Evolutionary conservation across 2,329 filamentous ascomycete genomes (phyloP).

Genomic region (Cladophialophora carrionii): DNA sequence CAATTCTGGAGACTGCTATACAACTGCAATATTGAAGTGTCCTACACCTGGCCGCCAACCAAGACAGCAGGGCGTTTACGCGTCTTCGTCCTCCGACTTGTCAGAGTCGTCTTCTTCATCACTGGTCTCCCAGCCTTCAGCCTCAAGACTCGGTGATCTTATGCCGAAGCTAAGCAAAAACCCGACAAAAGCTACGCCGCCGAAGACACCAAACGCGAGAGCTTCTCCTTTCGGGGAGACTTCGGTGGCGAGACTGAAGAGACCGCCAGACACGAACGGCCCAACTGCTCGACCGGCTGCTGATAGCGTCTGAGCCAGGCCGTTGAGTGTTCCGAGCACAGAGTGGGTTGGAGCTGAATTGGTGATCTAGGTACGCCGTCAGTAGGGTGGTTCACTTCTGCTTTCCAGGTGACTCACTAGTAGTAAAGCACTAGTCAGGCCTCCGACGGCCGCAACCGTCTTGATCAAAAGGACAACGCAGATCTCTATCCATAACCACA

Average conservation of each 20-base stretch:
- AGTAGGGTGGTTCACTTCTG: background rate
- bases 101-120: conserved; percentile 39
- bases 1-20: conserved; percentile 22
- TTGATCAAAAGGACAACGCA: conserved; percentile 80
- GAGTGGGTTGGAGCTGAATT: conserved; percentile 87
- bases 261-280: conserved; percentile 80
- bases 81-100: conserved; percentile 54
- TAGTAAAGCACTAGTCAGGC: conserved; percentile 83
- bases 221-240: conserved; percentile 80
- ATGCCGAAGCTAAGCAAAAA: conserved; percentile 81
- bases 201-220: conserved; percentile 85
- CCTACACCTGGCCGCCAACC: background rate
- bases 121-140: conserved; percentile 55
- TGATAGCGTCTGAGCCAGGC: conserved; percentile 89
- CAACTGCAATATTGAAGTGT: background rate
- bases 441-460: conserved; percentile 86
- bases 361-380: conserved; percentile 67
- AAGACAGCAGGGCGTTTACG: conserved; percentile 1
- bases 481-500: conserved; percentile 79
- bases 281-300: conserved; percentile 87
- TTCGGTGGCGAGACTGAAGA: conserved; percentile 78
- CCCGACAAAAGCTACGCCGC: conserved; percentile 76
- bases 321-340: conserved; percentile 86
- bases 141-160: conserved; percentile 63
- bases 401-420: conserved; percentile 61